Conservation (phyloP, 768 basidiomycete genomes). For the Mycena rebaudengoi region DNA sequence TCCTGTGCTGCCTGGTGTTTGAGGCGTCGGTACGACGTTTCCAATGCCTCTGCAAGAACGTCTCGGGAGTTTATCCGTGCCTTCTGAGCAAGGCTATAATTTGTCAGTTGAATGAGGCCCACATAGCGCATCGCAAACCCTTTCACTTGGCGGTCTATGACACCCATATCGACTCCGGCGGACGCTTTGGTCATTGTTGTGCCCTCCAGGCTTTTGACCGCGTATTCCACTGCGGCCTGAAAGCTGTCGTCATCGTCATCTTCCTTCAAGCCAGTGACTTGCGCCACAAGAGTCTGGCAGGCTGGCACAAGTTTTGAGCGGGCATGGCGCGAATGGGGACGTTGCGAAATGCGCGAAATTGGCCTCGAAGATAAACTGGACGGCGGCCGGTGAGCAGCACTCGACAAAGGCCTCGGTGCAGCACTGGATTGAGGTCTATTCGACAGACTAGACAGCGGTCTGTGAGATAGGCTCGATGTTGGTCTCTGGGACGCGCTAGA, state of each 20-base stretch:
- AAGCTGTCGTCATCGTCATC: constrained; percentile 52
- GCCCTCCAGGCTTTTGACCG: constrained; percentile 65
- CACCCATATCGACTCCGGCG: constrained; percentile 61
- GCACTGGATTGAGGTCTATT: constrained; percentile 42
- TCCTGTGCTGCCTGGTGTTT: constrained; percentile 57
- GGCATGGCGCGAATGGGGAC: constrained; percentile 60
- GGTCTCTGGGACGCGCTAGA: constrained; percentile 17
- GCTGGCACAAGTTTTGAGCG: constrained; percentile 64
- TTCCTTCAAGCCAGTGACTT: constrained; percentile 60
- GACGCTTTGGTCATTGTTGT: constrained; percentile 63
- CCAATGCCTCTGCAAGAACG: constrained; percentile 65
- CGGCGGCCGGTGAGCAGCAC: constrained; percentile 54
- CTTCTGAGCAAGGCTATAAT: constrained; percentile 65
- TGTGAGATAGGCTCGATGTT: constrained; percentile 25
- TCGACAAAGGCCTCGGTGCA: constrained; percentile 53
- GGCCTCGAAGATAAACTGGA: constrained; percentile 53
- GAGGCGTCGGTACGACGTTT: constrained; percentile 59
- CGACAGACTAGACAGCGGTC: constrained; percentile 33
- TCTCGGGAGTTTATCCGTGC: constrained; percentile 75
- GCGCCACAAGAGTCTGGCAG: constrained; percentile 61
- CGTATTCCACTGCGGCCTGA: constrained; percentile 61
- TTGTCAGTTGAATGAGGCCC: constrained; percentile 12
- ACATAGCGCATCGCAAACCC: constrained; percentile 50
- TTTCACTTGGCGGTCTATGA: constrained; percentile 62
- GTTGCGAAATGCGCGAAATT: constrained; percentile 50